Base-by-base conservation (phyloP, 2,329 filamentous ascomycete species). In the Diaporthe helianthi region DNA sequence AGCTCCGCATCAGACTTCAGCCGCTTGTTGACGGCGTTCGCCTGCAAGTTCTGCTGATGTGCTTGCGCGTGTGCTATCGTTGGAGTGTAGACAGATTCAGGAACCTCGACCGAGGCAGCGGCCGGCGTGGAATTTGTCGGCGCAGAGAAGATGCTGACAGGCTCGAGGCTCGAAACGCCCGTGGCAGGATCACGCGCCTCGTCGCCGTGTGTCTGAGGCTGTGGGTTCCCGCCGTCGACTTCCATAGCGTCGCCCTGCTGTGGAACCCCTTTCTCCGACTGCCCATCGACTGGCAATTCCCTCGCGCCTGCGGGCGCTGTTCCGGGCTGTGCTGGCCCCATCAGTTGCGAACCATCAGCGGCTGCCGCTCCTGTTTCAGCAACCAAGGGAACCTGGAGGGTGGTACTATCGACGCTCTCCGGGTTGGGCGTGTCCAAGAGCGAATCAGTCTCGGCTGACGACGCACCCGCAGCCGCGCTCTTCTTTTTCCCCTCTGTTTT, bases 1-100 rank as follows among this genome's bases (percentile, higher is more conserved):
- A 97, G 83, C 77, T 98, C 95, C 41, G 88, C 89, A 79, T 98
- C 94, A 0, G 93, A 97, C 7, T 88, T 88, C 1, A 98, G 87
- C 24, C 93, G 90, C 72, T 87, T 90, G 79, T 97, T 97, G 71
- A 90, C 88, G 2, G 87, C 84, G 54, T 83, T 83, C 41, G 85
- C 81, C 66, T 86, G 83, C 1, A 96, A 85, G 2, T 89, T 85
- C 15, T 87, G 85, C 80, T 96, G 94, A 79, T 91, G 92, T 46
- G 89, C 85, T 78, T 90, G 92, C 72, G 89, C 93, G 80, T 92
- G 93, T 68, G 88, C 90, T 75, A 93, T 89, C 66, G 88, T 93
- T 46, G 89, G 93, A 58, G 87, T 85, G 78, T 92, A 97, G 76
- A 94, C 92, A n/a, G 85, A 83, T 67, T 95, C 93, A 54, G 91